phyloP scores from a whole-genome alignment of 2,329 filamentous ascomycete genomes.

The Mycosphaerelloides madeirae region DNA sequence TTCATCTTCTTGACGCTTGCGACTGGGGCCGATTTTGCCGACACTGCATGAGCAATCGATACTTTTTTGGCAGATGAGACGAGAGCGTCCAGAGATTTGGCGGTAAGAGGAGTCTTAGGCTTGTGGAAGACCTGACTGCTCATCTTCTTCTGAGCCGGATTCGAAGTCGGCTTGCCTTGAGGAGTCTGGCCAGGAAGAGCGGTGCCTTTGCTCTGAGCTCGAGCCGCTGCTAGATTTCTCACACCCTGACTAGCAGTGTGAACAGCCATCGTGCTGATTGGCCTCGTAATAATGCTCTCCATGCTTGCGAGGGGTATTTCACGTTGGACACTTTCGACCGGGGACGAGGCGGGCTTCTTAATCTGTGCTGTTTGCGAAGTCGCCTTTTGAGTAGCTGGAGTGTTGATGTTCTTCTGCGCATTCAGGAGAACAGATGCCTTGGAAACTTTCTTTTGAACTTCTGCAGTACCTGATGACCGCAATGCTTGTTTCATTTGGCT shows the following conservation, averaged over 20 bases:
- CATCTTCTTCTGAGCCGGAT: neutral
- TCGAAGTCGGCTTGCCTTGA: neutral
- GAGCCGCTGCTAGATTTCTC: constrained; percentile 26
- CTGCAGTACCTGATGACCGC: constrained; percentile 20
- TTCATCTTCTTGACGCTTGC: constrained; percentile 11
- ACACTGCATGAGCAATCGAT: constrained; percentile 2
- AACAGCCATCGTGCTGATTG: constrained; percentile 32
- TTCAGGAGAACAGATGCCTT: too few species aligned
- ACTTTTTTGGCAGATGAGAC: neutral
- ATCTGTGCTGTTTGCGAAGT: constrained; percentile 4
- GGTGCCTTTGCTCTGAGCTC: constrained; percentile 22
- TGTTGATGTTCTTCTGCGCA: constrained; percentile 16
- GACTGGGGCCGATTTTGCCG: constrained; percentile 10
- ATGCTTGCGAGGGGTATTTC: constrained; percentile 31
- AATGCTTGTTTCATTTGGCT: constrained; percentile 26
- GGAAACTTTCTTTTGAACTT: constrained; percentile 22
- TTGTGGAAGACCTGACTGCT: neutral
- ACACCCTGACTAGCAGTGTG: constrained; percentile 27
- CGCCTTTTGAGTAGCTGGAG: constrained; percentile 10
- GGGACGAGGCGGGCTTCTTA: constrained; percentile 5
- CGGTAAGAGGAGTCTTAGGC: constrained; percentile 5
- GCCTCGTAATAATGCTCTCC: constrained; percentile 32
- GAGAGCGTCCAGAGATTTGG: constrained; percentile 1
- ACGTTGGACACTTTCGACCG: constrained; percentile 22
- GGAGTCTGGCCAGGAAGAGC: constrained; percentile 23